Evolutionary conservation across 163 green algal genomes (phyloP).

Genomic region (Chlorella variabilis): DNA sequence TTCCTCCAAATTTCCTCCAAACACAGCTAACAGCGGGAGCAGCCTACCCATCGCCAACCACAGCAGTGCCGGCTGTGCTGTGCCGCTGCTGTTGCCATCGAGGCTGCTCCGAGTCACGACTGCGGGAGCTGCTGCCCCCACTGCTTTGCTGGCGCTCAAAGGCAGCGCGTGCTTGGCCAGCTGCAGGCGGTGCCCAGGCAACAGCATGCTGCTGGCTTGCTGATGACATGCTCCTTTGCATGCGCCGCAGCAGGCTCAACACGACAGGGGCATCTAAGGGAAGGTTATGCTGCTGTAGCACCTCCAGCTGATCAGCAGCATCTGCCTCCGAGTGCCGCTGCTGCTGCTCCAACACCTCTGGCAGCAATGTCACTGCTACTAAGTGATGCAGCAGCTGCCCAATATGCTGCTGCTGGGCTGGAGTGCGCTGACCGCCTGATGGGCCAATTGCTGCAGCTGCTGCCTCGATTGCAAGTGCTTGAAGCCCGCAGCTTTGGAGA

Average conservation of each 20-base stretch:
- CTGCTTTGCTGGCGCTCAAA: neutral
- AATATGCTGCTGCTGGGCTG: neutral
- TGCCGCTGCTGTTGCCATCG: constrained; percentile 18
- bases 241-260: constrained; percentile 16
- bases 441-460: constrained; percentile 3
- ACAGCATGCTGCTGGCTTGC: neutral
- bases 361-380: constrained; percentile 15
- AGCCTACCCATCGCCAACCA: constrained; percentile 10
- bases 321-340: neutral
- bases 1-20: too few relatives aligned
- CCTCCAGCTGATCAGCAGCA: neutral
- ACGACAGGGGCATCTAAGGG: neutral
- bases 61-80: neutral
- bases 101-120: constrained; percentile 10
- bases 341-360: neutral
- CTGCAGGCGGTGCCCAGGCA: neutral
- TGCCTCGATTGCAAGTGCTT: constrained; percentile 21
- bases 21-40: neutral
- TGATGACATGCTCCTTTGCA: neutral
- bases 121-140: constrained; percentile 38
- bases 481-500: constrained; percentile 14
- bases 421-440: too few relatives aligned
- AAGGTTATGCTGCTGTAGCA: constrained; percentile 16
- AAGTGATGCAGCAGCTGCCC: constrained; percentile 2
- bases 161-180: neutral